Percentiles rank a stretch among this genome's conserved stretches.
These are phyloP conservation scores for Phytopythium sindhum DNA, from an alignment of 352 stramenopile species.

Conservation along the genomic window DNA sequence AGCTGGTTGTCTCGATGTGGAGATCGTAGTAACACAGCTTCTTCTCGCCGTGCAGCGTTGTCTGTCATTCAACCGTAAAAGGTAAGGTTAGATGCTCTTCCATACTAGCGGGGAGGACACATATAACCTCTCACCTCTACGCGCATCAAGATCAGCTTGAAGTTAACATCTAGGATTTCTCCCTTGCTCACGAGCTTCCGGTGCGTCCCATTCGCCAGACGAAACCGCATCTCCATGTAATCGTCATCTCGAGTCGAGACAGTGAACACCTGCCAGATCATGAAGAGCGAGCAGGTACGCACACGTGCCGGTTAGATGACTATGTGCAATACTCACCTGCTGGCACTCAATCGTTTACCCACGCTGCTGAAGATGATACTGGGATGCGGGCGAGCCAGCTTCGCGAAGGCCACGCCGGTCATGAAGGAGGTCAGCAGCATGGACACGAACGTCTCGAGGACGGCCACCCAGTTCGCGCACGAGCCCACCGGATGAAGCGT, in stretches of 20 bases:
- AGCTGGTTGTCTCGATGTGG: slow-evolving; percentile 35
- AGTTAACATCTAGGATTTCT: slow-evolving; percentile 53
- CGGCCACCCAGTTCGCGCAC: slow-evolving; percentile 52
- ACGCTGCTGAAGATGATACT: slow-evolving; percentile 52
- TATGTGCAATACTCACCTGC: not conserved
- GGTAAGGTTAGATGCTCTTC: not conserved
- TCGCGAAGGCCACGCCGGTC: slow-evolving; percentile 61
- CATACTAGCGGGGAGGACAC: not conserved
- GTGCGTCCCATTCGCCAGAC: slow-evolving; percentile 48
- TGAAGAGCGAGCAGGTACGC: no score
- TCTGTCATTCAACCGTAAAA: slow-evolving; percentile 12
- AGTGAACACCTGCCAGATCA: slow-evolving; percentile 30
- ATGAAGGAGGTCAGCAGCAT: slow-evolving; percentile 60
- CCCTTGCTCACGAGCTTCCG: slow-evolving; percentile 33
- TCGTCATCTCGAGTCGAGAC: slow-evolving; percentile 23
- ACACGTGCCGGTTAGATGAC: not conserved
- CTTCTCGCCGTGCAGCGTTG: slow-evolving; percentile 30
- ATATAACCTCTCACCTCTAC: slow-evolving; percentile 31
- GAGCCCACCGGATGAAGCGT: slow-evolving; percentile 37
- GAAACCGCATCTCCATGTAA: slow-evolving; percentile 49
- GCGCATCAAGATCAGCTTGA: slow-evolving; percentile 65
- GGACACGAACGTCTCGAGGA: slow-evolving; percentile 47
- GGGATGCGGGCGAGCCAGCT: slow-evolving; percentile 47
- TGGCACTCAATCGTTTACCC: not conserved
- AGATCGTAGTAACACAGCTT: slow-evolving; percentile 69